Evolutionary conservation across 495 filamentous ascomycete genomes (phyloP).

Genomic region (Darksidea phi): DNA sequence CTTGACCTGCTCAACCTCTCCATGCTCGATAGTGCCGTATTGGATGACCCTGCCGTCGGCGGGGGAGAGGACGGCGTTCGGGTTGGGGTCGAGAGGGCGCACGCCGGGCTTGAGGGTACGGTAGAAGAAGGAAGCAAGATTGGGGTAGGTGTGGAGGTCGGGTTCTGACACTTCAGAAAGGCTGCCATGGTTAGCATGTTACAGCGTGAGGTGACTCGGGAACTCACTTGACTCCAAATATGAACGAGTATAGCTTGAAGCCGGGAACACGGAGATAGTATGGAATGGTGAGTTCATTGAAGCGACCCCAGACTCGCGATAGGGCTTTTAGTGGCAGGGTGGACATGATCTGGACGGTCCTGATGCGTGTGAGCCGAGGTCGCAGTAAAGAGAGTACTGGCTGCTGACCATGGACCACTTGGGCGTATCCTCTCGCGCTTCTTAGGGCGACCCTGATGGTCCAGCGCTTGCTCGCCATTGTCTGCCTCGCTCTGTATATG

Average conservation of each 20-base stretch:
- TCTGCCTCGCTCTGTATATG: slow-evolving; percentile 52
- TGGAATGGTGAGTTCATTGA: slow-evolving; percentile 91
- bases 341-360: slow-evolving; percentile 95
- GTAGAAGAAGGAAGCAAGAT: slow-evolving; percentile 97
- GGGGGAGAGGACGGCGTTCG: slow-evolving; percentile 75
- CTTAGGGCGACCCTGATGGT: slow-evolving; percentile 47
- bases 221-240: slow-evolving; percentile 84
- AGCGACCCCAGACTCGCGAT: slow-evolving; percentile 87
- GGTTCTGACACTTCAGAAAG: slow-evolving; percentile 82
- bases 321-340: slow-evolving; percentile 92
- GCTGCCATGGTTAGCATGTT: slow-evolving; percentile 42
- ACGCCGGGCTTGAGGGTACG: slow-evolving; percentile 85
- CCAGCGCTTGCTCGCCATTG: slow-evolving; percentile 37
- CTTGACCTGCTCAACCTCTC: slow-evolving; percentile 98
- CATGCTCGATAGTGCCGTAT: slow-evolving; percentile 85
- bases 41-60: slow-evolving; percentile 89
- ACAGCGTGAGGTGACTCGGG: not conserved
- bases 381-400: not conserved
- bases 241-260: slow-evolving; percentile 89
- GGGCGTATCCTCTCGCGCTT: slow-evolving; percentile 71
- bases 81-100: slow-evolving; percentile 81
- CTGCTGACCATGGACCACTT: slow-evolving; percentile 79
- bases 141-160: slow-evolving; percentile 85
- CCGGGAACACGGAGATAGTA: slow-evolving; percentile 88
- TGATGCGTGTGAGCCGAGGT: slow-evolving; percentile 34